These are phyloP conservation scores for Tylopilus sp. DNA, from an alignment of 768 basidiomycete genomes.

Conservation along the genomic window DNA sequence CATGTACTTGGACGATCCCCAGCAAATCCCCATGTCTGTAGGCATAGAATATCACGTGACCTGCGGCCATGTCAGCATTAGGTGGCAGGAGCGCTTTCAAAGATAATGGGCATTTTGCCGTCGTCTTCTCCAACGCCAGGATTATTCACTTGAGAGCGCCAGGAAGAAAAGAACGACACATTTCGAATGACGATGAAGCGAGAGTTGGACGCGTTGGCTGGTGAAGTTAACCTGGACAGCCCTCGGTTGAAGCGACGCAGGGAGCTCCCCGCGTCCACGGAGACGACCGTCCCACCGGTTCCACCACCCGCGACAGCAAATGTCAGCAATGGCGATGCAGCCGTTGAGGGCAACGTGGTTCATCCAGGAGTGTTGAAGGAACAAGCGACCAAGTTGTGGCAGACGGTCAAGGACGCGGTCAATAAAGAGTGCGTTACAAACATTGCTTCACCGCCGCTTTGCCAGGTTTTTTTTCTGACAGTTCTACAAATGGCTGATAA, in stretches of 20 bases:
- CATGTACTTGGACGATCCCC: too few species aligned
- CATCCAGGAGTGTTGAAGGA: constrained; percentile 47
- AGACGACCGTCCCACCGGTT: constrained; percentile 38
- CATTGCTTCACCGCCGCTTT: constrained; percentile 34
- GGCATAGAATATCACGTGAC: constrained; percentile 30
- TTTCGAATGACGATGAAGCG: constrained; percentile 46
- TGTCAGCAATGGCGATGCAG: constrained; percentile 23
- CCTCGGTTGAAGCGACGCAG: constrained; percentile 52
- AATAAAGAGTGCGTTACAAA: constrained; percentile 81
- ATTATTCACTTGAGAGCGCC: constrained; percentile 26
- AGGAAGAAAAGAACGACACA: constrained; percentile 7
- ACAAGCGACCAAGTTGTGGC: constrained; percentile 71
- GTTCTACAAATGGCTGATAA: constrained; percentile 29
- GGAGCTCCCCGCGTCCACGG: constrained; percentile 36
- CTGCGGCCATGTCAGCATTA: constrained; percentile 17
- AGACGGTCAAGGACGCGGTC: constrained; percentile 75
- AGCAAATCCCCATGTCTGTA: too few species aligned
- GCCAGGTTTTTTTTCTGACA: constrained; percentile 43
- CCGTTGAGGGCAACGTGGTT: constrained; percentile 13
- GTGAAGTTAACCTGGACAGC: constrained; percentile 40
- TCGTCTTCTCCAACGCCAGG: constrained; percentile 24
- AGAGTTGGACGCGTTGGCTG: constrained; percentile 41
- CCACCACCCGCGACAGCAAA: constrained; percentile 31
- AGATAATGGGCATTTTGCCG: constrained; percentile 34
- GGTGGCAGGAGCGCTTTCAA: constrained; percentile 22